Base-by-base conservation (phyloP, 176 grass and related monocot genomes). In the Echinochloa phyllopogon region DNA sequence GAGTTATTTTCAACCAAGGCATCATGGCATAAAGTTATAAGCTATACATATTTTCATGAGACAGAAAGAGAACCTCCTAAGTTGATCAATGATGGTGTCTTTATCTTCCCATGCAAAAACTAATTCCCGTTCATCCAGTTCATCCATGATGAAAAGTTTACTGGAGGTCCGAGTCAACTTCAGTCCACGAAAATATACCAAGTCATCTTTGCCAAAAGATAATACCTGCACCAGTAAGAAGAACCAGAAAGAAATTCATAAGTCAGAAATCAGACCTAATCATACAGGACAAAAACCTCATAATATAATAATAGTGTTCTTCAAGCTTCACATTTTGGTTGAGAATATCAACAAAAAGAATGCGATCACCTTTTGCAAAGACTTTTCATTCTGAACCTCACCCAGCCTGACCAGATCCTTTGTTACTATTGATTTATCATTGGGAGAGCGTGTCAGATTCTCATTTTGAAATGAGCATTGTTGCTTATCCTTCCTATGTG, bases 31-130 rank as follows among this genome's bases (percentile, higher is more conserved):
- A 65, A 86, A 38, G 48, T 73, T 6, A 86, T 18, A 42, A 58
- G 21, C 13, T 10, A 83, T 13, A 52, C 11, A 79, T 45, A 18
- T 43, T 84, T 82, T 48, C 24, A 58, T 45, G 18, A 77, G 40
- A 15, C 24, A 53, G 53, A 23, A 72, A 82, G 38, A 29, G 37
- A 45, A 91, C 86, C 82, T 86, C 49, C 67, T 88, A 80, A 88
- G 71, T 72, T 89, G 92, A 69, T 88, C 79, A 82, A 86, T 75
- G 49, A 87, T 88, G 29, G 52, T 81, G 43, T 86, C 89, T 87
- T 87, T 89, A 57, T 88, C 89, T 81, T 94, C 88, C 71, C 89
- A 85, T 20, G 83, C 89, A 94, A 94, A 91, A 29, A 40, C 79
- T 72, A 91, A 84, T 64, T 91, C 89, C 42, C 13, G 66, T 17